These are phyloP conservation scores for Pistacia atlantica DNA, from an alignment of 345 rosid species.

Conservation along the genomic window DNA sequence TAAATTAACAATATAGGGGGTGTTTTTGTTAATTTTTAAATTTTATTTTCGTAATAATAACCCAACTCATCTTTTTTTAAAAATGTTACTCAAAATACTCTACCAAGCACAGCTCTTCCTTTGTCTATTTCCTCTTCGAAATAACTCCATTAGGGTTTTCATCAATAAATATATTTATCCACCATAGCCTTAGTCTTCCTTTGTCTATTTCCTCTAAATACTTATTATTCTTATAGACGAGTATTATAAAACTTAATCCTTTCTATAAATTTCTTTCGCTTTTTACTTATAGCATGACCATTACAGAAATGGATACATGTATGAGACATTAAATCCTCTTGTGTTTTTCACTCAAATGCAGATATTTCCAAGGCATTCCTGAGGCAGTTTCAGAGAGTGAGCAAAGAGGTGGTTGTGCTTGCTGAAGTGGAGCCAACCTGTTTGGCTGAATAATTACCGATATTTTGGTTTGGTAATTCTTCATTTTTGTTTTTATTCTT, in stretches of 20 bases:
- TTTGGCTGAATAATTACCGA: not conserved
- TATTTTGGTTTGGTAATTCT: conserved; percentile 8
- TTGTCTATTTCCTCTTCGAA: no score
- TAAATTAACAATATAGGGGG: no score
- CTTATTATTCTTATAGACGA: not conserved
- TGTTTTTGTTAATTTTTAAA: no score
- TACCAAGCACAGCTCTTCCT: no score
- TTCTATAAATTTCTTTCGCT: not conserved
- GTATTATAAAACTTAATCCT: no score
- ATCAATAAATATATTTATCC: no score
- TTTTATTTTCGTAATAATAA: no score
- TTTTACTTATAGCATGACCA: not conserved
- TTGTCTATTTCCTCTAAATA: not conserved
- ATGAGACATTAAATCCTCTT: not conserved
- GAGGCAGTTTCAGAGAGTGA: conserved; percentile 74
- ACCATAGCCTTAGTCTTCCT: no score
- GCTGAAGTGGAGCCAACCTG: conserved; percentile 39
- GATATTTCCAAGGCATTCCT: conserved; percentile 90
- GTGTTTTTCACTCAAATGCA: conserved; percentile 28
- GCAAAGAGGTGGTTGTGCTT: conserved; percentile 91
- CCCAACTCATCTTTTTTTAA: no score
- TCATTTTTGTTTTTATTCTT: conserved; percentile 10
- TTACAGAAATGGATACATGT: not conserved
- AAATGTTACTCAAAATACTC: no score
- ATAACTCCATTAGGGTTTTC: no score